Conservation (phyloP, 129 eudicot species). For the Artemisia annua region DNA sequence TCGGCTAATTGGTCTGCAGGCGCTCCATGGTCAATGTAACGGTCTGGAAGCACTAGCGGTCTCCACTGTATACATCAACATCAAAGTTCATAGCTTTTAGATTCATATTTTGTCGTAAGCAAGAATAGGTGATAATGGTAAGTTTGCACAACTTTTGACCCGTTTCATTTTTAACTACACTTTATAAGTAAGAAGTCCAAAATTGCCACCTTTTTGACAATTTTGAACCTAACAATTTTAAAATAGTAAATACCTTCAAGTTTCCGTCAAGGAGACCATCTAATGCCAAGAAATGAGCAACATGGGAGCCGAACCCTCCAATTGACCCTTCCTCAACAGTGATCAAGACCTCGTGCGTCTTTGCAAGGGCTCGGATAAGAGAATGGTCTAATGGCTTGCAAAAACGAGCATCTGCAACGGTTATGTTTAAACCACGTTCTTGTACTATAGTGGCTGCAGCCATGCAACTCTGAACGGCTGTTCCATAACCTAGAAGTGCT, state of each 20-base stretch:
- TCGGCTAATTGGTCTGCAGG: constrained; percentile 76
- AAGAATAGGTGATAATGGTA: too few relatives aligned
- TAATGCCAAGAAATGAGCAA: constrained; percentile 86
- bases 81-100: not conserved
- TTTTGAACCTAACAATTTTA: too few relatives aligned
- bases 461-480: constrained; percentile 84
- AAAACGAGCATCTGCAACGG: constrained; percentile 97
- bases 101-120: too few relatives aligned
- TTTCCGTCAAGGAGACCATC: constrained; percentile 88
- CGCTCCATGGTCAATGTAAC: constrained; percentile 91
- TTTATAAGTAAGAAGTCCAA: too few relatives aligned
- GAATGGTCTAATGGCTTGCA: constrained; percentile 86
- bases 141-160: too few relatives aligned
- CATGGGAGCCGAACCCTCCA: constrained; percentile 94
- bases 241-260: constrained; percentile 48
- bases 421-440: constrained; percentile 57
- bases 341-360: constrained; percentile 75
- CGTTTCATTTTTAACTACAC: too few relatives aligned
- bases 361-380: constrained; percentile 74
- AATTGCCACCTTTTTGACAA: too few relatives aligned
- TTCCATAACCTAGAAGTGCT: constrained; percentile 85
- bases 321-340: constrained; percentile 98
- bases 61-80: constrained; percentile 77
- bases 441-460: constrained; percentile 67
- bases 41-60: constrained; percentile 90